These are phyloP conservation scores for Carex littledalei DNA, from an alignment of 176 grass and related monocot genomes.

Conservation along the genomic window DNA sequence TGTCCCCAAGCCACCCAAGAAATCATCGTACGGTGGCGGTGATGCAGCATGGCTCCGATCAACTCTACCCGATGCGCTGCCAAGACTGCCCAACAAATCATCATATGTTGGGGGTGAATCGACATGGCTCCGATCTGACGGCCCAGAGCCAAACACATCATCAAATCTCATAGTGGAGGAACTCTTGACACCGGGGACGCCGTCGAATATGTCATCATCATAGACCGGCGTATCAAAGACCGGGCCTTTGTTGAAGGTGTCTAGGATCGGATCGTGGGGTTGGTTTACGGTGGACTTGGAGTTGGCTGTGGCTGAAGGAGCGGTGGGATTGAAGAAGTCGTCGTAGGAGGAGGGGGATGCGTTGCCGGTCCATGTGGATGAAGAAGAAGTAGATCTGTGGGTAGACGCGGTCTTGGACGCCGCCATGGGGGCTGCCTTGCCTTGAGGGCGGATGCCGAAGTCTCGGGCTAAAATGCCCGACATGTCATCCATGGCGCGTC, in stretches of 20 bases:
- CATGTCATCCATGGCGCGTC: conserved; percentile 63
- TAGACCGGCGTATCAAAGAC: conserved; percentile 30
- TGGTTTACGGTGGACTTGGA: conserved; percentile 7
- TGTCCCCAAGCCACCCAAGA: conserved; percentile 54
- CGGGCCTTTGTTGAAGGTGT: conserved; percentile 22
- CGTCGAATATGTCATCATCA: conserved; percentile 49
- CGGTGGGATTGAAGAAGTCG: conserved; percentile 32
- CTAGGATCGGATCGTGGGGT: conserved; percentile 12
- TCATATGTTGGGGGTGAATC: conserved; percentile 48
- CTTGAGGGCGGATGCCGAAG: conserved; percentile 72
- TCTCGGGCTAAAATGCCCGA: conserved; percentile 62
- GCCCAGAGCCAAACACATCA: conserved; percentile 43
- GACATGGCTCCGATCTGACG: conserved; percentile 46
- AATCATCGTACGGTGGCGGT: conserved; percentile 53
- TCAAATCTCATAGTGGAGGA: conserved; percentile 29
- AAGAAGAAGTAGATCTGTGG: conserved; percentile 38
- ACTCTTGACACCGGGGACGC: conserved; percentile 21
- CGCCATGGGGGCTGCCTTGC: conserved; percentile 61
- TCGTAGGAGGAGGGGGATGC: conserved; percentile 41
- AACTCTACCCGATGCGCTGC: not conserved
- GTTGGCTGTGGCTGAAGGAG: conserved; percentile 20
- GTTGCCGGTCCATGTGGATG: not conserved
- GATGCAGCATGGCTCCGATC: conserved; percentile 12
- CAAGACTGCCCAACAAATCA: conserved; percentile 39
- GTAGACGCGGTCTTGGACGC: conserved; percentile 32